phyloP scores from a whole-genome alignment of 768 basidiomycete species.

The Auricularia sp. region DNA sequence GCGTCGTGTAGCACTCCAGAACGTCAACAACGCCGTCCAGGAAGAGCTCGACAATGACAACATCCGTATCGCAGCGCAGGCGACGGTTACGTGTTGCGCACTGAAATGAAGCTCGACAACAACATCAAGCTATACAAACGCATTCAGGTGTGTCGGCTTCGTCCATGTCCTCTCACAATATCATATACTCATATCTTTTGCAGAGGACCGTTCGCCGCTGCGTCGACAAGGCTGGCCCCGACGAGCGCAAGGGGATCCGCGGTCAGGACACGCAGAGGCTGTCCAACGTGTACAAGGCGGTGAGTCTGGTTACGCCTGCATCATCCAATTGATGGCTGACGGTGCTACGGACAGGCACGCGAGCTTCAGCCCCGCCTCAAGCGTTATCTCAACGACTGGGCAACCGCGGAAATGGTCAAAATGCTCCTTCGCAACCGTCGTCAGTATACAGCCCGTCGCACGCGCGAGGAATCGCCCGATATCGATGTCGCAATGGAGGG shows the following conservation, averaged over 20 bases:
- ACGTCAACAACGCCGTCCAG: background rate
- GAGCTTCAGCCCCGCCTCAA: constrained; percentile 8
- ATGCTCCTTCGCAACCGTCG: constrained; percentile 13
- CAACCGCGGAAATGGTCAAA: constrained; percentile 12
- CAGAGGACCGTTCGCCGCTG: background rate
- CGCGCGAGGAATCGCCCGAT: too few relatives aligned
- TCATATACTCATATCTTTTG: background rate
- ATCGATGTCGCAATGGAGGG: too few relatives aligned
- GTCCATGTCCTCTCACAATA: background rate
- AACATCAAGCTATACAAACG: background rate
- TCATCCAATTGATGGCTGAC: background rate
- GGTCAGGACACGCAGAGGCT: background rate
- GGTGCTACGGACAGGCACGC: background rate
- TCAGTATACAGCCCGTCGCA: background rate
- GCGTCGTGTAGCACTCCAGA: background rate
- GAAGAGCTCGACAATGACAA: background rate
- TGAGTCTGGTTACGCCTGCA: background rate
- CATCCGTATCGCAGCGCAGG: background rate
- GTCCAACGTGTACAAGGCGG: background rate
- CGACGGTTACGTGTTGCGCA: background rate
- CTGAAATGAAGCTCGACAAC: background rate
- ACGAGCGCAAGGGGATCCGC: background rate
- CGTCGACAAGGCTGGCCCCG: background rate
- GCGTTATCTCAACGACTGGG: constrained; percentile 12
- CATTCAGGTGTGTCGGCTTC: background rate